Base-by-base conservation (phyloP, 2,329 filamentous ascomycete species). In the Penicillium decumbens region DNA sequence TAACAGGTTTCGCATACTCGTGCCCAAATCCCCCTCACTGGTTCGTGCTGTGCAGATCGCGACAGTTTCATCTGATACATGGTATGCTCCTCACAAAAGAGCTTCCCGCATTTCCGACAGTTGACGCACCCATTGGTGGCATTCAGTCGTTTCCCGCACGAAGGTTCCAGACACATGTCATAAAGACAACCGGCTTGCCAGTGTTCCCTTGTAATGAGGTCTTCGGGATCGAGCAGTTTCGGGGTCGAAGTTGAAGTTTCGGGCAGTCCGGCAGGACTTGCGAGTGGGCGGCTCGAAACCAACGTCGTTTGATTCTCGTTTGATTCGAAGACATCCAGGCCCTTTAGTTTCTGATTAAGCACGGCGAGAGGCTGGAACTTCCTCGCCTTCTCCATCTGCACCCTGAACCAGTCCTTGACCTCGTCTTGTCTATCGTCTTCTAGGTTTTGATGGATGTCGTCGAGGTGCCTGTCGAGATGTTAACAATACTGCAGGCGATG, bases 31-130 rank as follows among this genome's bases (percentile, higher is more conserved):
- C 93, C 93, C 54, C 92, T 78, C 1, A 93, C 82, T 0, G 93
- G 92, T 56, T 98, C 93, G 70, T 96, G 89, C 50, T 85, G 81
- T 3, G 93, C 93, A 27, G 90, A 87, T 47, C 91, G 80, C 7
- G 91, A 95, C 9, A 98, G 78, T 75, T 95, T 96, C 88, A 97
- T 97, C 74, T 98, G 92, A 66, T 97, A 98, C 91, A 98, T 95
- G 45, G 93, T 97, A 68, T 98, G 93, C 60, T 92, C 88, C 65
- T 97, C 93, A 70, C 93, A 98, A 67, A 97, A 98, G 35, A 98
- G 74, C 60, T 86, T 85, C 6, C 93, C 93, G 64, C 93, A 98
- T 55, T 91, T 89, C 55, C 93, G 81, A 70, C 93, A 98, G 68
- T 98, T 96, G 62, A 98, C 84, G 62, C 80, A 90, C 15, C 90